Evolutionary conservation across 1,284 basidiomycete genomes (phyloP), one percentile per base, ranked within the genome.

Genomic region (Xerocomus tenax): DNA sequence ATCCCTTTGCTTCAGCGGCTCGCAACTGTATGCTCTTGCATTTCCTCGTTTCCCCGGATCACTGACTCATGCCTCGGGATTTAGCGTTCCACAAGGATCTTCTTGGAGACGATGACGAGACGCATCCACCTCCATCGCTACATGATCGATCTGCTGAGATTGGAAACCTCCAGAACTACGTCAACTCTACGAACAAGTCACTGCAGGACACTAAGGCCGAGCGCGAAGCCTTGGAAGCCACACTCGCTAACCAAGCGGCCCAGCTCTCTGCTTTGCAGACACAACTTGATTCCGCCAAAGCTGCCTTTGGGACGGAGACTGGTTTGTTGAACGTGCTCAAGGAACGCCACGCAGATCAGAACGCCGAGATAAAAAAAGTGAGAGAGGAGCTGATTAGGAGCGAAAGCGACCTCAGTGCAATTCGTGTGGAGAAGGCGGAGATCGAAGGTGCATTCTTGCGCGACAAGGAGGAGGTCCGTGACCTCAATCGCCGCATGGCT

Each of bases 391-490:
- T 97, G 29, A 98, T 99, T 58, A 77, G 78, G 42, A 86, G 87
- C 3, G 94, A 98, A 70, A 93, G 90, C 62, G 92, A 97, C 59
- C 76, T 98, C 29, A 93, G 88, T 57, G 93, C 86, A 4, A 66
- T 96, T 47, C 78, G 86, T 30, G 81, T 92, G 18, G 94, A 98
- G 70, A 96, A 95, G 72, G 76, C 85, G 23, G 95, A 98, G 69
- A 75, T 97, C 10, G 94, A 97, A 66, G 91, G 93, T 28, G 71
- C 79, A 0, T 77, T 96, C 49, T 67, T 99, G 57, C 77, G 87
- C 29, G 96, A 98, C 68, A 97, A 96, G 70, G 96, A 99, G 67
- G 94, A 98, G 54, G 82, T 91, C 2, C 76, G 95, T 36, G 89
- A 84, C 26, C 71, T 97, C 54, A 87, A 97, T 63, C 82, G 82